These are phyloP conservation scores for Raphidocelis subcapitata DNA, from an alignment of 139 green algal genomes.

Conservation along the genomic window DNA sequence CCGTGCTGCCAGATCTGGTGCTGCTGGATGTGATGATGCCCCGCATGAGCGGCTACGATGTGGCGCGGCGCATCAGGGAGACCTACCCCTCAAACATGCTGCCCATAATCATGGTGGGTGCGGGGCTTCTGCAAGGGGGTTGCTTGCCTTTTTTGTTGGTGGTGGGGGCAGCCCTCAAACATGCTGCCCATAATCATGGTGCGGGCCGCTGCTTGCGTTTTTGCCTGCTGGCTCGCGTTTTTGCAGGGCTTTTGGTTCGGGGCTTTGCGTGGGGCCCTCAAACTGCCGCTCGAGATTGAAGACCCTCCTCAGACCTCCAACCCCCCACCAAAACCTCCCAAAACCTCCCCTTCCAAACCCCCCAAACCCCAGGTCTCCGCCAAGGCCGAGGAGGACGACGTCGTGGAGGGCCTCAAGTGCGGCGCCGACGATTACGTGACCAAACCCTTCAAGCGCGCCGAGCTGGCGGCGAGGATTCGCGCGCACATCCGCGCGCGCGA, in stretches of 20 bases:
- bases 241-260: too few relatives aligned
- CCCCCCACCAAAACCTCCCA: neutral
- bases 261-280: too few relatives aligned
- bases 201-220: too few relatives aligned
- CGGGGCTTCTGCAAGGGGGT: too few relatives aligned
- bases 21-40: conserved; percentile 84
- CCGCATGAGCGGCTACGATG: conserved; percentile 67
- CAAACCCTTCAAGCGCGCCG: conserved; percentile 63
- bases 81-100: conserved; percentile 55
- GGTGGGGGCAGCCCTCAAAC: too few relatives aligned
- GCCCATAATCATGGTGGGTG: conserved; percentile 69
- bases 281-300: too few relatives aligned
- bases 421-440: conserved; percentile 71
- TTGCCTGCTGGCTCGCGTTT: too few relatives aligned
- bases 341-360: neutral
- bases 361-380: conserved; percentile 39
- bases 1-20: conserved; percentile 57
- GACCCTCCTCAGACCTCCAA: too few relatives aligned
- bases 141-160: too few relatives aligned
- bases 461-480: conserved; percentile 62
- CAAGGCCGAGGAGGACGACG: conserved; percentile 67
- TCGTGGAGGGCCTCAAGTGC: conserved; percentile 60
- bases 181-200: too few relatives aligned
- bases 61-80: conserved; percentile 28
- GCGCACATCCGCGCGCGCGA: conserved; percentile 56